Evolutionary conservation across 2,329 filamentous ascomycete species (phyloP).

Genomic region (Plenodomus biglobosus): DNA sequence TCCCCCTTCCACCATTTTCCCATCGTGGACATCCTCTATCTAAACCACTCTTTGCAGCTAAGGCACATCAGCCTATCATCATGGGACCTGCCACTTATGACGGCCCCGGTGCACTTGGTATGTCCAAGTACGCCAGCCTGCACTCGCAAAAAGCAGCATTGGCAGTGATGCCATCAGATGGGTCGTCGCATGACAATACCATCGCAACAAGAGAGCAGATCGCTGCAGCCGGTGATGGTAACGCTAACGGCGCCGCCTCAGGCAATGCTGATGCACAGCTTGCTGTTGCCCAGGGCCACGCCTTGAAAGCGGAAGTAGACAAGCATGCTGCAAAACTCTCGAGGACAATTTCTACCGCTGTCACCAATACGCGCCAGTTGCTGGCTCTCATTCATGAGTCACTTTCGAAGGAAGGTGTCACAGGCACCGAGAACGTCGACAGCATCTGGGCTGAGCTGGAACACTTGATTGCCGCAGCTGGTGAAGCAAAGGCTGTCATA

Average conservation of each 20-base stretch:
- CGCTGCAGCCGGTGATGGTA: slow-evolving; percentile 6
- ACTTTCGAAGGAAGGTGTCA: slow-evolving; percentile 14
- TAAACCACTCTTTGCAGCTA: neutral
- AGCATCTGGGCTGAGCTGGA: slow-evolving; percentile 32
- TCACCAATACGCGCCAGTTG: slow-evolving; percentile 23
- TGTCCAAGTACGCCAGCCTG: slow-evolving; percentile 24
- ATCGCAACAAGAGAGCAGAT: slow-evolving; percentile 33
- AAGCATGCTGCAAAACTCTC: slow-evolving; percentile 20
- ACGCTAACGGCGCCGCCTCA: neutral
- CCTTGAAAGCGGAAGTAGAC: slow-evolving; percentile 25
- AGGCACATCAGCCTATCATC: neutral
- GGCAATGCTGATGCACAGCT: slow-evolving; percentile 22
- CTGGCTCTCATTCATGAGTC: slow-evolving; percentile 27
- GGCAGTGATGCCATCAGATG: slow-evolving; percentile 5
- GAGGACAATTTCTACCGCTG: slow-evolving; percentile 17
- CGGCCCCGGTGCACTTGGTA: slow-evolving; percentile 13
- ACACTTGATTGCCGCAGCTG: slow-evolving; percentile 22
- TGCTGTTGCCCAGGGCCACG: slow-evolving; percentile 21
- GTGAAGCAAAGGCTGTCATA: slow-evolving; percentile 20
- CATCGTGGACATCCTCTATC: too few species aligned
- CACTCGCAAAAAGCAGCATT: slow-evolving; percentile 5
- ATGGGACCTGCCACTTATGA: neutral
- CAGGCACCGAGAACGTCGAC: slow-evolving; percentile 18
- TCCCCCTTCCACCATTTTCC: too few species aligned
- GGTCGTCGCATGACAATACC: slow-evolving; percentile 8